Evolutionary conservation across 2,329 filamentous ascomycete genomes (phyloP).

Genomic region (Colletotrichum sp.): DNA sequence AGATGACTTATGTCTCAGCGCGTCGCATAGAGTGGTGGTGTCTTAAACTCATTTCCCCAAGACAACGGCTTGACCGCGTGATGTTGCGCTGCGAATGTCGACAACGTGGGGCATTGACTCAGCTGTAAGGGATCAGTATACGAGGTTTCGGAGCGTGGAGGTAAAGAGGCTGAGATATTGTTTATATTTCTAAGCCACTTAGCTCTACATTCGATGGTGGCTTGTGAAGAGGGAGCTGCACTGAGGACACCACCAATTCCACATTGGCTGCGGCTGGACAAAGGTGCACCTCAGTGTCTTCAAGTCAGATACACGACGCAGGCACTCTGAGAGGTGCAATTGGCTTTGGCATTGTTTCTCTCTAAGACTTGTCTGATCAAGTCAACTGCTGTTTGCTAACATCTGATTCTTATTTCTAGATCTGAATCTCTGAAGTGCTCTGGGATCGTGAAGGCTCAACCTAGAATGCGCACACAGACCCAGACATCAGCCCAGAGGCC

Average conservation of each 20-base stretch:
- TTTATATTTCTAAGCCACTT: background rate
- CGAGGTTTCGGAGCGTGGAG: background rate
- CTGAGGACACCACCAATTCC: background rate
- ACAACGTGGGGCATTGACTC: background rate
- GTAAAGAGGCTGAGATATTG: background rate
- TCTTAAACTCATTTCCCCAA: background rate
- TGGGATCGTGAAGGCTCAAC: background rate
- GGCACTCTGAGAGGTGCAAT: background rate
- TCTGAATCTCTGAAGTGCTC: too few species aligned
- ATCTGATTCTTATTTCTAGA: too few species aligned
- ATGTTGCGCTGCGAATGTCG: background rate
- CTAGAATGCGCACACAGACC: background rate
- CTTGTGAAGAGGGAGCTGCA: background rate
- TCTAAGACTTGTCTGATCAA: background rate
- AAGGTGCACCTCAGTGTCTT: accelerated
- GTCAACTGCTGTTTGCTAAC: background rate
- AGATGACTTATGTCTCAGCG: background rate
- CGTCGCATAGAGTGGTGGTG: background rate
- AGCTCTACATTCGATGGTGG: background rate
- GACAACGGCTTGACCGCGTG: background rate
- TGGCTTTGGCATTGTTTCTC: background rate
- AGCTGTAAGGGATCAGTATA: background rate
- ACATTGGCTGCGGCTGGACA: accelerated
- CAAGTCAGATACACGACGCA: background rate
- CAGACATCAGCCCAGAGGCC: background rate